phyloP scores from a whole-genome alignment of 106 monocot genomes.

The Cymbidium sinense region DNA sequence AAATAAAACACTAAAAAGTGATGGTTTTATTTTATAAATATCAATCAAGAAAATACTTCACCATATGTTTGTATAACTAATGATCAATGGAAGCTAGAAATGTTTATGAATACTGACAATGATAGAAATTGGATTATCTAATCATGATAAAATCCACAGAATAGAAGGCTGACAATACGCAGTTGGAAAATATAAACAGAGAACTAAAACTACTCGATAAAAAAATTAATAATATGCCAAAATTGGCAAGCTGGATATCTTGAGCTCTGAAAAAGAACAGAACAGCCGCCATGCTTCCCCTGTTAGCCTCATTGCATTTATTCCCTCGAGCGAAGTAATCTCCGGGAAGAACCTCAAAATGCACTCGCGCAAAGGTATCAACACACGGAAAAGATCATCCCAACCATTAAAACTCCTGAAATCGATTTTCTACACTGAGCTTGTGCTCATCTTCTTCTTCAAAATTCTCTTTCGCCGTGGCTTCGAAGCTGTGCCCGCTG shows the following conservation, averaged over 20 bases:
- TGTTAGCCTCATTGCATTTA: not conserved
- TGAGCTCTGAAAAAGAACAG: not conserved
- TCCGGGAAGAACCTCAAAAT: not conserved
- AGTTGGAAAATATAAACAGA: not conserved
- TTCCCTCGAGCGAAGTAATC: not conserved
- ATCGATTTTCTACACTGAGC: conserved; percentile 22
- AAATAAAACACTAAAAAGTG: too few relatives aligned
- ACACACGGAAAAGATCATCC: not conserved
- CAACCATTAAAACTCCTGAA: not conserved
- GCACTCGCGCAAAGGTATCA: not conserved
- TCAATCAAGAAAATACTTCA: not conserved
- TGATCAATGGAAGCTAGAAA: too few relatives aligned
- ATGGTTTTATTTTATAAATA: not conserved
- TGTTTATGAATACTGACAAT: too few relatives aligned
- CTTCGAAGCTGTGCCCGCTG: conserved; percentile 29
- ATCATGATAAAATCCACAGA: not conserved
- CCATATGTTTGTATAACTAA: too few relatives aligned
- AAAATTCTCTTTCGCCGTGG: conserved; percentile 65
- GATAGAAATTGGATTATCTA: too few relatives aligned
- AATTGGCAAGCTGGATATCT: conserved; percentile 3
- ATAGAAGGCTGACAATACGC: not conserved
- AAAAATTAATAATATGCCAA: not conserved
- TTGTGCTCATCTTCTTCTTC: conserved; percentile 52
- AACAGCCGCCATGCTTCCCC: not conserved
- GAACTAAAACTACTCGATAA: not conserved